Conservation (phyloP, 2,329 filamentous ascomycete species). For the Trichoderma oligosporum region DNA sequence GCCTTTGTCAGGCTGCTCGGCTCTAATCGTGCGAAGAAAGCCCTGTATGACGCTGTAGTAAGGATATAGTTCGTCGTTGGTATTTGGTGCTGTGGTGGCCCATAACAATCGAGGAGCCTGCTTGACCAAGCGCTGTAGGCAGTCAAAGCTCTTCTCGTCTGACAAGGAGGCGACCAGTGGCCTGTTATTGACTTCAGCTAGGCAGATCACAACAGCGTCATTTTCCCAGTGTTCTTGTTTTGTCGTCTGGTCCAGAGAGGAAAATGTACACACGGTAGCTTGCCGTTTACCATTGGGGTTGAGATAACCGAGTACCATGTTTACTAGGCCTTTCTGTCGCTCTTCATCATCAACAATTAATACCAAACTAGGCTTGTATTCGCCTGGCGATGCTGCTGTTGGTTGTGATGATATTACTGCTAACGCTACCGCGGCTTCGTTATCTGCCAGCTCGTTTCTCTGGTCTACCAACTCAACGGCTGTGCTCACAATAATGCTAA, state of each 20-base stretch:
- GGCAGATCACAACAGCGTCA: not conserved
- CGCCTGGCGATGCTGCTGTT: too few relatives aligned
- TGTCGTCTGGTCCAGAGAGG: not conserved
- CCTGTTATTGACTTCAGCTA: not conserved
- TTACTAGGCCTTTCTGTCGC: not conserved
- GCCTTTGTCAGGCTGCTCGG: not conserved
- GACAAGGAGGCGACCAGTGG: not conserved
- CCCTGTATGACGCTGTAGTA: not conserved
- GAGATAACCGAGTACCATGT: not conserved
- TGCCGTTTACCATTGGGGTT: not conserved
- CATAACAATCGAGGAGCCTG: not conserved
- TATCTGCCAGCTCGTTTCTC: too few relatives aligned
- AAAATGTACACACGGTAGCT: not conserved
- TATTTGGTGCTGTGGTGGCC: not conserved
- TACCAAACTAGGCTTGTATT: too few relatives aligned
- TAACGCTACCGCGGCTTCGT: too few relatives aligned
- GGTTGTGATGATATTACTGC: too few relatives aligned
- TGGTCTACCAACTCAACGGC: not conserved
- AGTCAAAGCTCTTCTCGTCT: not conserved
- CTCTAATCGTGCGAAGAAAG: not conserved
- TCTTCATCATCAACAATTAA: conserved; percentile 9
- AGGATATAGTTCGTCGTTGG: not conserved
- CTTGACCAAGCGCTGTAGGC: not conserved
- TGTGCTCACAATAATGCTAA: not conserved
- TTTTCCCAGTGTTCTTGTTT: too few relatives aligned